These are phyloP conservation scores for Rhodotorula paludigena DNA, from an alignment of 768 basidiomycete species.

Conservation along the genomic window DNA sequence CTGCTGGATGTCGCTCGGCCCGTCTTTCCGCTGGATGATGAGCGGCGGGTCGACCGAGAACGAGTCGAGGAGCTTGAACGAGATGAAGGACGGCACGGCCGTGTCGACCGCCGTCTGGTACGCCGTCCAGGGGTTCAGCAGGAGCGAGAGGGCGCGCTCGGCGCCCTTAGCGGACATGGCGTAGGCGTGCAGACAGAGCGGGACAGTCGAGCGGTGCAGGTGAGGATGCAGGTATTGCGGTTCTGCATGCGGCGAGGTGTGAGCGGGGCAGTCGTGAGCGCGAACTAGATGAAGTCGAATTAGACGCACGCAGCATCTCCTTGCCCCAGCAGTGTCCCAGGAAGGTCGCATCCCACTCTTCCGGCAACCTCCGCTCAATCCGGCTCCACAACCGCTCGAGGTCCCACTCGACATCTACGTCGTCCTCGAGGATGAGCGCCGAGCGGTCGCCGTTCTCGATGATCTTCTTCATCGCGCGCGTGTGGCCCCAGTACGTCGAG, in stretches of 20 bases:
- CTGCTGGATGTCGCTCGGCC: conserved; percentile 37
- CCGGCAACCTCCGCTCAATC: conserved; percentile 35
- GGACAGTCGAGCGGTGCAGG: conserved; percentile 36
- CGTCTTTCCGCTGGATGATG: conserved; percentile 44
- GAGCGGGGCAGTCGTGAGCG: neutral
- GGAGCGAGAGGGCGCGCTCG: conserved; percentile 27
- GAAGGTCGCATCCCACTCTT: conserved; percentile 38
- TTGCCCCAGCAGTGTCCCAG: conserved; percentile 44
- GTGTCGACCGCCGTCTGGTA: conserved; percentile 44
- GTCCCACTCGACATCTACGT: conserved; percentile 44
- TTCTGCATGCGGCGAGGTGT: conserved; percentile 31
- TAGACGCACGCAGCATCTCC: conserved; percentile 34
- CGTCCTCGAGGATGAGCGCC: conserved; percentile 43
- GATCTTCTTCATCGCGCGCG: conserved; percentile 40
- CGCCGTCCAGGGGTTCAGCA: conserved; percentile 41
- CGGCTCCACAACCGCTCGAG: conserved; percentile 41
- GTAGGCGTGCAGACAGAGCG: conserved; percentile 43
- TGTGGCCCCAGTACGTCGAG: conserved; percentile 42
- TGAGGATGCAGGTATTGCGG: conserved; percentile 42
- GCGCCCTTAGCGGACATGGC: conserved; percentile 37
- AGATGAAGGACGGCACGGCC: conserved; percentile 39
- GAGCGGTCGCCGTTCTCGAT: conserved; percentile 34
- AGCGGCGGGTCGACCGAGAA: conserved; percentile 43
- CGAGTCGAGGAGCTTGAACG: conserved; percentile 28
- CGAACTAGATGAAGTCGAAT: too few relatives aligned